Base-by-base conservation (phyloP, 768 basidiomycete genomes). In the Suillus luteus region DNA sequence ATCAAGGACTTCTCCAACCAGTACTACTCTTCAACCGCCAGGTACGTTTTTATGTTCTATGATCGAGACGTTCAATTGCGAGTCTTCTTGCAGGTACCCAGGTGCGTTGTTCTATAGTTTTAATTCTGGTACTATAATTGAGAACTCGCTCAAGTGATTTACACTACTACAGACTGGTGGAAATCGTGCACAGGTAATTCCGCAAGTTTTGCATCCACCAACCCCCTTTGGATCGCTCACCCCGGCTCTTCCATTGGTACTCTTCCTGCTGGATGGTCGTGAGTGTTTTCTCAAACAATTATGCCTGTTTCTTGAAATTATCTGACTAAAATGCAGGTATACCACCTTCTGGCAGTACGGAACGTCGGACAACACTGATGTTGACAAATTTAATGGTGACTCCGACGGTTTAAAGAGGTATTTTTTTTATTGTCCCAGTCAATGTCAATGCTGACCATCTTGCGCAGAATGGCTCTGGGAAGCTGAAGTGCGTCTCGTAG, bases 1-100 rank as follows among this genome's bases (percentile, higher is more conserved):
- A 82, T 87, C 62, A 70, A 72, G 33, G 82, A 83, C 67, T 86
- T 87, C 75, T 85, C 84, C 3, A 75, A 80, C 69, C 84, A 85
- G 0, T 86, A 86, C 68, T 72, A 83, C 38, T 66, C 80, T 8
- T 68, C 67, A 24, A 83, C 81, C 12, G 74, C 77, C n/a, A 78
- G 81, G 77, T 85, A 70, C 62, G 68, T 70, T 22, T 40, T 22
- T 17, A 31, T 60, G 22, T 55, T 31, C 49, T 40, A 40, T 1
- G 24, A 19, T 38, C n/a, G 11, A 31, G 55, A 31, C 49, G 48
- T 44, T 51, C 22, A 46, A 43, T 15, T 31, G 15, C 41, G 33
- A 52, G 17, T 22, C 15, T 33, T 43, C 22, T 33, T 38, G 19
- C 11, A 63, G 27, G 40, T 62, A 44, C 19, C 61, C 40, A 27